Conservation (phyloP, 2,329 filamentous ascomycete species). For the Penicillium brevicompactum region DNA sequence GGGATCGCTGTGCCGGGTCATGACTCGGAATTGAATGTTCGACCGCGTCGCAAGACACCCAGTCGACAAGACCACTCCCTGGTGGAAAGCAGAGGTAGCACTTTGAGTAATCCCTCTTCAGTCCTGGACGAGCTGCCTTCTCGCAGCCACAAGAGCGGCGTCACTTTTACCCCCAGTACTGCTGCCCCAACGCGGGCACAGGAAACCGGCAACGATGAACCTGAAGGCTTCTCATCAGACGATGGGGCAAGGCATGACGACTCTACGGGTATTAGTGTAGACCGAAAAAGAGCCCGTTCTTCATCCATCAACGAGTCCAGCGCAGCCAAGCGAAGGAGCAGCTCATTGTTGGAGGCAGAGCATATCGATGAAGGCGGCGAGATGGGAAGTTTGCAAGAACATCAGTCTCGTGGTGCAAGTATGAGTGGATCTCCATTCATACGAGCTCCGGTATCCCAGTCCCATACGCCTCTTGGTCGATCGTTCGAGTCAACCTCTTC, state of each 20-base stretch:
- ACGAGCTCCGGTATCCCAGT: constrained; percentile 40
- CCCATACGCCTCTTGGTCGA: constrained; percentile 32
- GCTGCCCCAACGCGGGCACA: constrained; percentile 8
- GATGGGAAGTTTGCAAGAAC: constrained; percentile 26
- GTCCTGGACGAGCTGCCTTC: constrained; percentile 19
- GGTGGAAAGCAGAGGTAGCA: constrained; percentile 20
- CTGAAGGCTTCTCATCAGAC: constrained; percentile 22
- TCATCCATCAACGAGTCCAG: constrained; percentile 31
- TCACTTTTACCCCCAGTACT: constrained; percentile 10
- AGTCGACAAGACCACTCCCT: constrained; percentile 19
- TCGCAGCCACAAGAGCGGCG: constrained; percentile 14
- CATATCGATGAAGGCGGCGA: constrained; percentile 24
- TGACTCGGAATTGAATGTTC: constrained; percentile 6
- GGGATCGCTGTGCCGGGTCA: constrained; percentile 31
- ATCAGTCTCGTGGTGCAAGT: constrained; percentile 36
- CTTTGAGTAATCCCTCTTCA: constrained; percentile 13
- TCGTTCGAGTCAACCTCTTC: constrained; percentile 31
- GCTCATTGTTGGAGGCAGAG: constrained; percentile 28
- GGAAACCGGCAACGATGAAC: constrained; percentile 14
- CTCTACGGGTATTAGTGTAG: constrained; percentile 4
- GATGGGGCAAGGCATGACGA: constrained; percentile 16
- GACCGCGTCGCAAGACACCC: constrained; percentile 12
- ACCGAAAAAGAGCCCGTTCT: constrained; percentile 38
- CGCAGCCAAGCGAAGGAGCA: constrained; percentile 30
- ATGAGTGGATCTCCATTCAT: constrained; percentile 54